A percentile compares a stretch with the other conserved stretches of the same genome.
Evolutionary conservation across 2,329 filamentous ascomycete species (phyloP).

Genomic region (Aschersonia sp.): DNA sequence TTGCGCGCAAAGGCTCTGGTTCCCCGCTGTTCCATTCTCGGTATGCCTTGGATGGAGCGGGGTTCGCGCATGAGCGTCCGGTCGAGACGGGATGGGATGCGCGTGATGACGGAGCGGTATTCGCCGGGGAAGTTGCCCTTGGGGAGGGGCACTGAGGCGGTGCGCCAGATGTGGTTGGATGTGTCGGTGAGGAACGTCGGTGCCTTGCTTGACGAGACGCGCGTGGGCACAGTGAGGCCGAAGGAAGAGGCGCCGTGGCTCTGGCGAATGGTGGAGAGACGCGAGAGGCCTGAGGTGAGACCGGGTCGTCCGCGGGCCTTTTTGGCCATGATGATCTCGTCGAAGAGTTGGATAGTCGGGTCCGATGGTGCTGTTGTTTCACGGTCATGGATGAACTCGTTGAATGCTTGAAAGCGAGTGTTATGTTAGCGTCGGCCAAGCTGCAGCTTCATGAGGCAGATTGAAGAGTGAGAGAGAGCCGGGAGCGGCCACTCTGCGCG

Average conservation of each 20-base stretch:
- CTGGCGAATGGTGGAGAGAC: conserved; percentile 43
- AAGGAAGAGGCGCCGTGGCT: conserved; percentile 31
- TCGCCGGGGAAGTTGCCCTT: conserved; percentile 48
- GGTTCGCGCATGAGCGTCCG: conserved; percentile 83
- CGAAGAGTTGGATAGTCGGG: conserved; percentile 60
- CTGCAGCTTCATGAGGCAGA: no score
- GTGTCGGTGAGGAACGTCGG: conserved; percentile 56
- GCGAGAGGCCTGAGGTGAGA: conserved; percentile 49
- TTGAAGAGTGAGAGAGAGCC: no score
- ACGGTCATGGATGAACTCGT: conserved; percentile 74
- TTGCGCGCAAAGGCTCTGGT: conserved; percentile 37
- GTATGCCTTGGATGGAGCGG: conserved; percentile 77
- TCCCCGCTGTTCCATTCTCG: conserved; percentile 41
- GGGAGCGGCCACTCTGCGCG: not conserved
- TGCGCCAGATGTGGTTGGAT: conserved; percentile 69
- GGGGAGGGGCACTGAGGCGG: conserved; percentile 44
- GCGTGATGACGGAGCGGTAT: conserved; percentile 44
- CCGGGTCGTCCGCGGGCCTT: conserved; percentile 50
- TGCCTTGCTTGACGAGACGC: conserved; percentile 22
- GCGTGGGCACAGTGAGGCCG: conserved; percentile 19
- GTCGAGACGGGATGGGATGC: conserved; percentile 73
- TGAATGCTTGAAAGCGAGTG: conserved; percentile 32
- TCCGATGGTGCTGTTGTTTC: conserved; percentile 50
- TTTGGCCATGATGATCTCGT: conserved; percentile 74
- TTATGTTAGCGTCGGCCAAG: not conserved